Evolutionary conservation across 2,329 filamentous ascomycete species (phyloP).

Genomic region (Domatiomyces catenatus): DNA sequence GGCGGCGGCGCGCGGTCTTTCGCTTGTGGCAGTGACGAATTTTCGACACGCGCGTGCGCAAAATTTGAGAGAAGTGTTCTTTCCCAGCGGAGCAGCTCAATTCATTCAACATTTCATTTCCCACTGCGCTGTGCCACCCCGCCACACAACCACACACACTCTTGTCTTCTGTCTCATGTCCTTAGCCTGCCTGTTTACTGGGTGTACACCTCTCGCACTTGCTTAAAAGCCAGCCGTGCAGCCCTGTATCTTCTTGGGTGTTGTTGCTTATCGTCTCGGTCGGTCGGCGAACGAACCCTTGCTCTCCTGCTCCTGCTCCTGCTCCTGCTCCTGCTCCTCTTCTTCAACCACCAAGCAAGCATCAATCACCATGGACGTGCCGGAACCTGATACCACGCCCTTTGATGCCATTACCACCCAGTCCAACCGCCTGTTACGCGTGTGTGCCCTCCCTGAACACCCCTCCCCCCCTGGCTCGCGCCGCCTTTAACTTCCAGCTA

Average conservation of each 20-base stretch:
- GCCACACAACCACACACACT: too few relatives aligned
- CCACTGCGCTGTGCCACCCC: too few relatives aligned
- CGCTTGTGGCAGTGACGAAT: background rate
- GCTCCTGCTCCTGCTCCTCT: constrained; percentile 1
- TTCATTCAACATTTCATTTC: background rate
- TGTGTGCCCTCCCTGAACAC: constrained; percentile 19
- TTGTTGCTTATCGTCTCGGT: background rate
- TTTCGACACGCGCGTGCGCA: background rate
- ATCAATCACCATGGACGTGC: constrained; percentile 54
- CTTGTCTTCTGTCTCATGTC: background rate
- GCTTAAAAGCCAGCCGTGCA: too few relatives aligned
- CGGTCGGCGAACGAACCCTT: too few relatives aligned
- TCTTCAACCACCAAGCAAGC: constrained; percentile 8
- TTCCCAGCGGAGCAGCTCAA: background rate
- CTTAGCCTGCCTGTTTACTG: background rate
- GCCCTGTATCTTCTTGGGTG: background rate
- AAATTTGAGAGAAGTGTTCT: background rate
- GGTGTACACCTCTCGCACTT: background rate
- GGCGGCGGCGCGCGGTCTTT: background rate
- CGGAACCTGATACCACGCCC: constrained; percentile 77
- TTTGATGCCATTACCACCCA: constrained; percentile 82
- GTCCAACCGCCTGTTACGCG: constrained; percentile 38
- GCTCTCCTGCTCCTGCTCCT: background rate
- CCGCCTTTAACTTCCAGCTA: constrained; percentile 1
- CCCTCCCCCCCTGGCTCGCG: too few relatives aligned